Conservation (phyloP, 768 basidiomycete genomes). For the Mycena polygramma region DNA sequence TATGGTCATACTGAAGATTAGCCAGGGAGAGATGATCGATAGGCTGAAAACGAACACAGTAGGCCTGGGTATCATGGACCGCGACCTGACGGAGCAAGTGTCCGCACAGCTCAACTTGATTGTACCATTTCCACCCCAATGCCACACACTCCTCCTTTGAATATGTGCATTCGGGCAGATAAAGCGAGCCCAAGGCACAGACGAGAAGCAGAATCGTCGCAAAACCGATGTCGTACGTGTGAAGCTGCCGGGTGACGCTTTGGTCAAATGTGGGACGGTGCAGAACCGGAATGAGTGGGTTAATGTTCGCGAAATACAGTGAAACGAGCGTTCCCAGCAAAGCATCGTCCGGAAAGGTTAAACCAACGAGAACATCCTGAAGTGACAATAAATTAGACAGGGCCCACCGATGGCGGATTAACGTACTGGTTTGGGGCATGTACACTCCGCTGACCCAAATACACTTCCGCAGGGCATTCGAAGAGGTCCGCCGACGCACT, state of each 20-base stretch:
- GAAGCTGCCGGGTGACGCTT: background rate
- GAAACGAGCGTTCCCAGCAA: background rate
- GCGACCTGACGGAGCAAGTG: background rate
- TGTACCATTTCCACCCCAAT: background rate
- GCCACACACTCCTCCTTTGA: background rate
- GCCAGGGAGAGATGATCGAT: no score
- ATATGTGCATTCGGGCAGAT: background rate
- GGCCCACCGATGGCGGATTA: no score
- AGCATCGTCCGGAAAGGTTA: background rate
- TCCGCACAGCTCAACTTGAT: background rate
- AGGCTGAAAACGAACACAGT: background rate
- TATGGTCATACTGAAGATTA: background rate
- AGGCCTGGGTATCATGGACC: background rate
- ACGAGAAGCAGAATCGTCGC: background rate
- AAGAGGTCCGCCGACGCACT: no score
- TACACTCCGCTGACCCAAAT: no score
- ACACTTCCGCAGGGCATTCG: no score
- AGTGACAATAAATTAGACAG: no score
- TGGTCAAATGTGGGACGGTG: background rate
- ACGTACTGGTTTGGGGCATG: no score
- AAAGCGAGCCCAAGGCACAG: background rate
- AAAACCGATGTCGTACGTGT: background rate
- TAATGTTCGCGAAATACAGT: background rate
- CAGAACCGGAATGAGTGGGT: background rate
- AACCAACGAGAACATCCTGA: no score